Evolutionary conservation across 2,329 filamentous ascomycete species (phyloP).

Genomic region (Fonsecaea monophora): DNA sequence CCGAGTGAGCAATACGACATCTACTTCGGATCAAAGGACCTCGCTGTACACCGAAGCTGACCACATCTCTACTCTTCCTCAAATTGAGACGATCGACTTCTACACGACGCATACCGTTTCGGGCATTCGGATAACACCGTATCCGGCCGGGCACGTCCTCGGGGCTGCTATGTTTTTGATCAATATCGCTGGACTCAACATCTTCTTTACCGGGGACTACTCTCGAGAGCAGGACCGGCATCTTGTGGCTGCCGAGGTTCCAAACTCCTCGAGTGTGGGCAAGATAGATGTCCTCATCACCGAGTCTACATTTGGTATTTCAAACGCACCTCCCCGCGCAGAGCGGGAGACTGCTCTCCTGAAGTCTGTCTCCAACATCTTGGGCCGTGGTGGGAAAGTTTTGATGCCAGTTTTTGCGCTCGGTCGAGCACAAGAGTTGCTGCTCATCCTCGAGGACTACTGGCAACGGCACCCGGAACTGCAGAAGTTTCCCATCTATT

Average conservation of each 20-base stretch:
- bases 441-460: slow-evolving; percentile 95
- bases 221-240: slow-evolving; percentile 94
- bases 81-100: slow-evolving; percentile 97
- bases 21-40: slow-evolving; percentile 67
- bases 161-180: slow-evolving; percentile 98
- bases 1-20: slow-evolving; percentile 76
- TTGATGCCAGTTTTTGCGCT: slow-evolving; percentile 95
- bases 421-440: slow-evolving; percentile 88
- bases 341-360: slow-evolving; percentile 93
- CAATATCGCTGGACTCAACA: slow-evolving; percentile 94
- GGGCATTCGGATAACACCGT: slow-evolving; percentile 94
- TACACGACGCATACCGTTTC: slow-evolving; percentile 97
- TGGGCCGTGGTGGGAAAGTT: slow-evolving; percentile 90
- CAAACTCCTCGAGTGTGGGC: slow-evolving; percentile 67
- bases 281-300: slow-evolving; percentile 97
- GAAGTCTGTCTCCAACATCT: slow-evolving; percentile 89
- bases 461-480: slow-evolving; percentile 89
- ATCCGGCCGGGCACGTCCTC: slow-evolving; percentile 95
- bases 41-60: slow-evolving; percentile 93
- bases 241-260: slow-evolving; percentile 90
- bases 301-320: slow-evolving; percentile 95
- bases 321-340: slow-evolving; percentile 85
- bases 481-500: slow-evolving; percentile 94
- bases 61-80: slow-evolving; percentile 88
- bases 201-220: slow-evolving; percentile 97